Evolutionary conservation across 257 asterid species (phyloP), one percentile per base, ranked within the genome.

Genomic region (Catharanthus roseus): DNA sequence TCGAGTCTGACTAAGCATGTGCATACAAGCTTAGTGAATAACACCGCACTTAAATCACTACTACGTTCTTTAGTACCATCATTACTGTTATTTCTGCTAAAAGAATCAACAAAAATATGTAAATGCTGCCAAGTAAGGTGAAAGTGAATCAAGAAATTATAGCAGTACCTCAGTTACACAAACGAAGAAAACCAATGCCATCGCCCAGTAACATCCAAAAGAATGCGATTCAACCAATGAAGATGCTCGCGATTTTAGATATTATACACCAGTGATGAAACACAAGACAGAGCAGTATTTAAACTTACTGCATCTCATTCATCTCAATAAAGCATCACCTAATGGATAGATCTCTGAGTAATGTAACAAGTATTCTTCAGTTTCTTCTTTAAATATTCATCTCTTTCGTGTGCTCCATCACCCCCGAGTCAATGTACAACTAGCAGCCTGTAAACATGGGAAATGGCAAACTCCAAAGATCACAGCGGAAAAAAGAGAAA

Each of bases 211-310:
- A n/a, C n/a, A n/a, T n/a, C n/a, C n/a, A n/a, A n/a, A n/a, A n/a
- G n/a, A n/a, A n/a, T n/a, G n/a, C 34, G 47, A 62, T 34, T 62
- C 47, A 34, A 62, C 67, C 13, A 62, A 62, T 62, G 47, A 34
- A 34, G 47, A 34, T 62, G 28, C 2, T 42, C 34, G 29, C 9
- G 7, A 62, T 21, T 34, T 18, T 62, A 24, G 63, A 56, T 56
- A 56, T 56, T 26, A 56, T 56, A 62, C 67, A 62, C 34, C 41
- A 41, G 15, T 36, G 29, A 62, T 19, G 67, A 62, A 34, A 28
- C 28, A 62, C 13, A 62, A 21, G 41, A 33, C 10, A 61, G 4
- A 34, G 26, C 67, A 34, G 16, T 34, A 21, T 62, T n/a, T 62
- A 3, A 62, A 62, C 18, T 41, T 34, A 21, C 24, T 28, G 21